Evolutionary conservation across 1,284 basidiomycete species (phyloP), one percentile per base, ranked within the genome.

Genomic region (Cutaneotrichosporon sp.): DNA sequence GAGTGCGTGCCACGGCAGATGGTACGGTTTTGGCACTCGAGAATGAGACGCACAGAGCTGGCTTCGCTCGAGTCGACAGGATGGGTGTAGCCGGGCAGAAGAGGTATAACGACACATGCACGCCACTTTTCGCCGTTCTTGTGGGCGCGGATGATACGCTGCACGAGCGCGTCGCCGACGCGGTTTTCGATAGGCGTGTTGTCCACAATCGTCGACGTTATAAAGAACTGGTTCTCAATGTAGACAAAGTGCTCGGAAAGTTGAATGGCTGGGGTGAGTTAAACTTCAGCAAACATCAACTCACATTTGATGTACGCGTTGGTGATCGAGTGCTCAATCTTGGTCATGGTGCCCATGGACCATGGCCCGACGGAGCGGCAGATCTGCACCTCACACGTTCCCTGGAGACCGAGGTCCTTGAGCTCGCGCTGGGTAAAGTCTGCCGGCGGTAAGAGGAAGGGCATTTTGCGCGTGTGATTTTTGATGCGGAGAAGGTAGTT

Each of bases 381-480:
- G 61, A 99, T 91, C 72, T 99, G 94, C 65, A 97, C 81, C 73
- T 99, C 96, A 69, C 93, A 97, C 0, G 94, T 97, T 13, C 96
- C 94, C 4, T 88, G 91, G 40, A 99, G 80, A 23, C 90, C 88
- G 75, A 89, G 80, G 44, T 84, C 81, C 22, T 83, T 77, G 15
- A 98, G 79, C 66, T 98, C 90, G 10, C 82, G 80, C 4, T 86
- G 81, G 60, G 81, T 89, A 71, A 93, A 97, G 70, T 98, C 96
- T 0, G 94, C 84, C 10, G 94, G 89, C 15, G 96, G 94, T 21
- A 97, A 76, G 38, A 98, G 78, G 79, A 97, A 97, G 2, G 94
- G 92, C 90, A 98, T 93, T 39, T 81, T 76, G 51, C 88, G 82
- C 15, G 85, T 83, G 73, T 98, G 96, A 63, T 97, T 97, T 85